phyloP scores from a whole-genome alignment of 2,329 filamentous ascomycete genomes.

The Coniochaeta sp. region DNA sequence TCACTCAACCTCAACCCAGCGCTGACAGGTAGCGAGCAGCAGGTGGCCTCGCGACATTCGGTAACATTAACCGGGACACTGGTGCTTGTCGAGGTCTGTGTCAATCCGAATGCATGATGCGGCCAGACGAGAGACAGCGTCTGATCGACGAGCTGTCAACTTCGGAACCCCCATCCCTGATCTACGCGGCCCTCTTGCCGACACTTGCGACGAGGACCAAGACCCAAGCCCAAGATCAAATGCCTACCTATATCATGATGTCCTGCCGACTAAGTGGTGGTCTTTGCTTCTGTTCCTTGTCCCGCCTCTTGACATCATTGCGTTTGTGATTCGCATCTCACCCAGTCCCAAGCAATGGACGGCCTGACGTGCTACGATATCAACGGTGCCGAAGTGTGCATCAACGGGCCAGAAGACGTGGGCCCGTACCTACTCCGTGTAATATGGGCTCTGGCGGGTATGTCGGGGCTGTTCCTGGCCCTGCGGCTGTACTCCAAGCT shows the following conservation, averaged over 20 bases:
- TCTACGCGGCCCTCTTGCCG: neutral
- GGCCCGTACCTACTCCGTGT: neutral
- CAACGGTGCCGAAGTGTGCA: neutral
- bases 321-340: neutral
- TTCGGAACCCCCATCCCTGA: neutral
- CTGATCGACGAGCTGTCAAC: neutral
- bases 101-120: neutral
- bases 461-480: neutral
- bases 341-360: neutral
- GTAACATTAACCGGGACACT: neutral
- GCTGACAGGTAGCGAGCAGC: neutral
- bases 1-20: neutral
- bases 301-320: neutral
- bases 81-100: neutral
- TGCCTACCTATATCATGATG: neutral
- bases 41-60: neutral
- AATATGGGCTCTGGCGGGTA: neutral
- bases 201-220: neutral
- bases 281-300: neutral
- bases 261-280: neutral
- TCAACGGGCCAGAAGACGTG: neutral
- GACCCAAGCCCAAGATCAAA: neutral
- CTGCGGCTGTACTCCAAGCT: neutral
- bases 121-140: neutral
- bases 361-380: neutral